phyloP scores from a whole-genome alignment of 2,329 filamentous ascomycete genomes.

The Trichoderma gracile region DNA sequence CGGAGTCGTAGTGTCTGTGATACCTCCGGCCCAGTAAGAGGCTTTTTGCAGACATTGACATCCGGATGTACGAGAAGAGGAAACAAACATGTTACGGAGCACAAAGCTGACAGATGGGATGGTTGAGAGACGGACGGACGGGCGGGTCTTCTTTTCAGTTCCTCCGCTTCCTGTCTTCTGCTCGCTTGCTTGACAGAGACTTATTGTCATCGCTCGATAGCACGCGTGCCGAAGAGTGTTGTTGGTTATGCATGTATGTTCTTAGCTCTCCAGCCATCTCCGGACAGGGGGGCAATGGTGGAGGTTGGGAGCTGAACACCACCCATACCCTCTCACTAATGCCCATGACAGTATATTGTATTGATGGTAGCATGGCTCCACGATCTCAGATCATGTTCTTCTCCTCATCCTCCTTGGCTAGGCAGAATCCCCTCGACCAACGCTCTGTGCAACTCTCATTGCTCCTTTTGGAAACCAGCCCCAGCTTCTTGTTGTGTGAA shows the following conservation, averaged over 20 bases:
- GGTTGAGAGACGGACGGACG: neutral
- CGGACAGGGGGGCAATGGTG: neutral
- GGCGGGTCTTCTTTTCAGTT: neutral
- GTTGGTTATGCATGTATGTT: neutral
- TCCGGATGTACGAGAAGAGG: neutral
- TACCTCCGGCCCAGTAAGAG: neutral
- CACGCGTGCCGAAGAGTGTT: neutral
- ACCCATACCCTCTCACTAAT: neutral
- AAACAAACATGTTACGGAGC: neutral
- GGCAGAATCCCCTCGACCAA: neutral
- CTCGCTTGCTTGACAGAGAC: neutral
- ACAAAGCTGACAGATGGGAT: neutral
- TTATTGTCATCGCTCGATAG: neutral
- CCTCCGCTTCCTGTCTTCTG: neutral
- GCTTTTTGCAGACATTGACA: neutral
- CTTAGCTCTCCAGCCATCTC: neutral
- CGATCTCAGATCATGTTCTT: slow-evolving; percentile 9
- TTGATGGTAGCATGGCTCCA: neutral
- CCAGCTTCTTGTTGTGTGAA: neutral
- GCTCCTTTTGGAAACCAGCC: neutral
- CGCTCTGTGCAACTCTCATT: neutral
- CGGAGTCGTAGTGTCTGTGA: neutral
- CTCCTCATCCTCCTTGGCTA: neutral
- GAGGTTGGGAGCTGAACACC: neutral
- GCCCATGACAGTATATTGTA: neutral